A percentile compares a stretch with the other conserved stretches of the same genome.
These are phyloP conservation scores for Dacryopinax primogenitus DNA, from an alignment of 768 basidiomycete species.

Conservation along the genomic window DNA sequence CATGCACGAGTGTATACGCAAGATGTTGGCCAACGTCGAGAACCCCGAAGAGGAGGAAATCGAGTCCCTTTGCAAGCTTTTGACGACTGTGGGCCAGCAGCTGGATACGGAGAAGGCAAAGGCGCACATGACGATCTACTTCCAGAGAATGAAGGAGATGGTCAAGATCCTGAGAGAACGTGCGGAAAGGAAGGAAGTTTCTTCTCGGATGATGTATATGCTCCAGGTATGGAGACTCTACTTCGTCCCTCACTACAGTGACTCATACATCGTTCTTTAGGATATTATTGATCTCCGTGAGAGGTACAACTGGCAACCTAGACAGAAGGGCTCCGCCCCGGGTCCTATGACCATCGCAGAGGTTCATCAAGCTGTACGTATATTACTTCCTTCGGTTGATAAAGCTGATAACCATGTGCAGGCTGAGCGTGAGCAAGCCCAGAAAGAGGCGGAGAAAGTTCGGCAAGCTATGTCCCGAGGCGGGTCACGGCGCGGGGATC, in stretches of 20 bases:
- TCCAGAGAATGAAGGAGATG: slow-evolving; percentile 77
- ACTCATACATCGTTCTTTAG: slow-evolving; percentile 32
- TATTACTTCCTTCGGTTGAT: not conserved
- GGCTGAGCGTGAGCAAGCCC: slow-evolving; percentile 63
- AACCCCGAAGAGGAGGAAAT: slow-evolving; percentile 97
- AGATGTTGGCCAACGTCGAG: slow-evolving; percentile 81
- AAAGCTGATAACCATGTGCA: slow-evolving; percentile 23
- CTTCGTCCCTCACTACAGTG: not conserved
- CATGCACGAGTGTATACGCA: slow-evolving; percentile 98
- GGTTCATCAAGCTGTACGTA: slow-evolving; percentile 68
- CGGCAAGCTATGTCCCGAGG: slow-evolving; percentile 73
- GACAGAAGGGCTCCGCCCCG: slow-evolving; percentile 51
- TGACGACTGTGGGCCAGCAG: slow-evolving; percentile 73
- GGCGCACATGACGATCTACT: slow-evolving; percentile 85
- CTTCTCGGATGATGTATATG: slow-evolving; percentile 88
- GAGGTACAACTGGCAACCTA: slow-evolving; percentile 57
- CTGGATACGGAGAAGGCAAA: slow-evolving; percentile 73
- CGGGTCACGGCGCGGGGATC: slow-evolving; percentile 76
- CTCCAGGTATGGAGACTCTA: slow-evolving; percentile 51
- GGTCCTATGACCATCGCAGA: slow-evolving; percentile 73
- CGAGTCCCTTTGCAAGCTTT: slow-evolving; percentile 84
- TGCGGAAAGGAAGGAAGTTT: slow-evolving; percentile 38
- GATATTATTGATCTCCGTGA: slow-evolving; percentile 82
- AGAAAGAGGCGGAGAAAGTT: slow-evolving; percentile 45
- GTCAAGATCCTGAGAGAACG: slow-evolving; percentile 37